A percentile compares a stretch with the other conserved stretches of the same genome.
Conservation (phyloP, 352 stramenopile species). For the Phytophthora hybrid region DNA sequence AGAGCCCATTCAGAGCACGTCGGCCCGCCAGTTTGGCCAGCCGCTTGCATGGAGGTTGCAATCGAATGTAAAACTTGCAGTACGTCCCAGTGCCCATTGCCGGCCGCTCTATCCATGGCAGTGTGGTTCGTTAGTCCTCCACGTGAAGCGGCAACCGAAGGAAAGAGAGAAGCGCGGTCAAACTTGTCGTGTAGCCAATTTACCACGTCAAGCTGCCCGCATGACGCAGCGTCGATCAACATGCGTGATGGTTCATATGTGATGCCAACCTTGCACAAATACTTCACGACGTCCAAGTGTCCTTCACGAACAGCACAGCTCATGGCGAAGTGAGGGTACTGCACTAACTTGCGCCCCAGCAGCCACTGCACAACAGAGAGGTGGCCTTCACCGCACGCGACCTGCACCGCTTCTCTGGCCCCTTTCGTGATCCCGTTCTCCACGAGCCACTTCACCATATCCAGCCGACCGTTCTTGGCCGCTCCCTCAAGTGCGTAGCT, state of each 20-base stretch:
- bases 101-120: not conserved
- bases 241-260: not conserved
- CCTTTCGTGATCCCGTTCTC: conserved; percentile 10
- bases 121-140: not conserved
- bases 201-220: not conserved
- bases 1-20: conserved; percentile 5
- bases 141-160: not conserved
- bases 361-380: conserved; percentile 14
- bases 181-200: not conserved
- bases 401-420: conserved; percentile 6
- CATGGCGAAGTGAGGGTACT: conserved; percentile 26
- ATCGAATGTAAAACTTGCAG: not conserved
- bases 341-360: conserved; percentile 1
- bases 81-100: not conserved
- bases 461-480: conserved; percentile 19
- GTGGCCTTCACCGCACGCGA: conserved; percentile 13
- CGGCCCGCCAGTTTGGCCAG: not conserved
- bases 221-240: not conserved
- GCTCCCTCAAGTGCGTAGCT: conserved; percentile 9
- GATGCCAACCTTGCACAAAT: conserved; percentile 6
- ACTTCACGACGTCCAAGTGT: conserved; percentile 22
- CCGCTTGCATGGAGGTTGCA: not conserved
- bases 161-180: not conserved
- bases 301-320: conserved; percentile 10
- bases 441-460: conserved; percentile 22